Evolutionary conservation across 2,329 filamentous ascomycete genomes (phyloP), one percentile per base, ranked within the genome.

Genomic region (Claviceps arundinis): DNA sequence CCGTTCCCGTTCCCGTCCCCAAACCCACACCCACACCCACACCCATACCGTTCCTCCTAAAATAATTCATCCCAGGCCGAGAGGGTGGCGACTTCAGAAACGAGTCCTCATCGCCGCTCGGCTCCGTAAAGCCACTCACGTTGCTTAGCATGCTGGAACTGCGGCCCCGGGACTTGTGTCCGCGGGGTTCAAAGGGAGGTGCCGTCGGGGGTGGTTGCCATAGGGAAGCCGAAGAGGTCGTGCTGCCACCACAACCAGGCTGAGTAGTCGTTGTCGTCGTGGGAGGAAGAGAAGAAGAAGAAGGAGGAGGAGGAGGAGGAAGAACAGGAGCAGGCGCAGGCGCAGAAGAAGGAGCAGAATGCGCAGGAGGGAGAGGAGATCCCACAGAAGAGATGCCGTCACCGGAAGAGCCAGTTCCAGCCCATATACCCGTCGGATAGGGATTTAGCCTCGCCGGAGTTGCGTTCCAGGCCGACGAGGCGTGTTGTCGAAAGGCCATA

Each of bases 131-230:
- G 19, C 80, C 80, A n/a, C 79, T 82, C 3, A 84, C 70, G 59
- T 82, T 76, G 60, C 80, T 83, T 2, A 84, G 74, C 81, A 84
- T 84, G 53, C 78, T 82, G 9, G 78, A 82, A 34, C 80, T 83
- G 48, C 81, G 76, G 22, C 78, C 80, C 45, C 80, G 68, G 34
- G 70, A 68, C 62, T 72, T 74, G 56, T 57, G 62, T 55, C 56
- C 65, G 57, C 59, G 65, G 13, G 67, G 60, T 51, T 70, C 60
- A 50, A 62, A 65, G 30, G 68, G 56, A 5, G 66, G 61, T 13
- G 68, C 65, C 41, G 70, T 70, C 2, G 69, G 64, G 14, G 70
- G 65, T 11, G 67, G 66, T 34, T 70, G 61, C 60, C 69, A 34
- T 34, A 9, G 30, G 30, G 30, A 34, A 34, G 30, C 9, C 30